Base-by-base conservation (phyloP, 2,329 filamentous ascomycete genomes). In the Septoria linicola region DNA sequence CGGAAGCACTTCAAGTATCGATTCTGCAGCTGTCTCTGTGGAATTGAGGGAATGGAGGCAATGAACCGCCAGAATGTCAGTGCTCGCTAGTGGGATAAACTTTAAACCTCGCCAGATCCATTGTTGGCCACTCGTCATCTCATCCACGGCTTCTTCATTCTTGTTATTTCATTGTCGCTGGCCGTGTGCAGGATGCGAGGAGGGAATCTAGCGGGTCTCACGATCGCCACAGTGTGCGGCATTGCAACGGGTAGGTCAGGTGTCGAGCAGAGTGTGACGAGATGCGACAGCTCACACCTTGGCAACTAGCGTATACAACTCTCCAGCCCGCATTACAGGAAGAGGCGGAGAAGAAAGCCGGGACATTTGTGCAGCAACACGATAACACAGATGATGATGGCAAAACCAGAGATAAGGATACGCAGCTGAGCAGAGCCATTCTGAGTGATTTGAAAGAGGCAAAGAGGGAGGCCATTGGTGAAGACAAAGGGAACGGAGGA, bases 241-340 rank as follows among this genome's bases (percentile, higher is more conserved):
- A 23, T 46, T 8, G 34, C 34, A 17, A 39, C 43, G 16, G 43
- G 43, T 46, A 46, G n/a, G n/a, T n/a, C n/a, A 14, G 43, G 3
- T 17, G 14, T n/a, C n/a, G 8, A 16, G 4, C 14, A 16, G 14
- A 5, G 7, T 31, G 23, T 31, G 11, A 17, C 21, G 20, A 4
- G 13, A 7, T 13, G 8, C 4, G 17, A 17, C 25, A 13, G 8
- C 10, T 45, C 17, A 36, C 20, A 27, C n/a, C 1, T 25, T 20
- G 10, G 11, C 10, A 4, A 16, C 14, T 39, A 65, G 65, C 63
- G 31, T 64, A 66, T 41, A 57, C 58, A 4, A 60, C 65, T 5
- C 58, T 65, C 8, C 61, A 63, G 44, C 66, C 66, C 23, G 66
- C 61, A 25, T 47, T 68, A 1, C 51, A 65, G 37, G 54, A 60